A percentile compares a stretch with the other conserved stretches of the same genome.
These are phyloP conservation scores for Yamadazyma epiphylla DNA, from an alignment of 1,139 yeast genomes.

Conservation along the genomic window DNA sequence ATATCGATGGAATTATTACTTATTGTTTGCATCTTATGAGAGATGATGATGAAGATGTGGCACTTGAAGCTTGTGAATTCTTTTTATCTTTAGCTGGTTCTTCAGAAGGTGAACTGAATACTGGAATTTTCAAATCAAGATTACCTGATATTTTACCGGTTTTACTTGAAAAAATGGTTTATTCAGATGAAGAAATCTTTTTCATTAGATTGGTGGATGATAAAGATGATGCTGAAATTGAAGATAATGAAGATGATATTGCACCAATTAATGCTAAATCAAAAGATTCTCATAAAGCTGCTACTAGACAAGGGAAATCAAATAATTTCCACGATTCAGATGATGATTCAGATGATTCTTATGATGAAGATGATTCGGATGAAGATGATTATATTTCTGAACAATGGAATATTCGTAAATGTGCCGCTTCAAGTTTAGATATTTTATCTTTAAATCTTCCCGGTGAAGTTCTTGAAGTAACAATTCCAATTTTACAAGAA, in stretches of 20 bases:
- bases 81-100: conserved; percentile 69
- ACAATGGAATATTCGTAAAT: conserved; percentile 90
- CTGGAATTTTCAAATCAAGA: conserved; percentile 49
- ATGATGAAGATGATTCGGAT: conserved; percentile 59
- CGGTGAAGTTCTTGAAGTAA: conserved; percentile 57
- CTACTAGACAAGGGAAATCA: conserved; percentile 11
- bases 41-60: conserved; percentile 62
- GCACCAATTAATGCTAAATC: conserved; percentile 71
- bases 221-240: conserved; percentile 61
- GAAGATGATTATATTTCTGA: conserved; percentile 60
- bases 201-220: conserved; percentile 68
- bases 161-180: conserved; percentile 78
- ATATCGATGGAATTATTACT: conserved; percentile 77
- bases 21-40: conserved; percentile 81
- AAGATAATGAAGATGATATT: conserved; percentile 84
- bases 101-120: conserved; percentile 44
- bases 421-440: conserved; percentile 92
- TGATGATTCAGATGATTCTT: conserved; percentile 41
- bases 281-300: conserved; percentile 58
- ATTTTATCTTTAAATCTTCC: conserved; percentile 70
- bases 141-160: conserved; percentile 68
- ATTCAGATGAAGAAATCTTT: conserved; percentile 76
- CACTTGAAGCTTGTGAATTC: conserved; percentile 92
- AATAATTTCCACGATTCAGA: conserved; percentile 8
- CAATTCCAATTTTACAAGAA: conserved; percentile 74